Evolutionary conservation across 2,329 filamentous ascomycete species (phyloP).

Genomic region (Fusarium poae): DNA sequence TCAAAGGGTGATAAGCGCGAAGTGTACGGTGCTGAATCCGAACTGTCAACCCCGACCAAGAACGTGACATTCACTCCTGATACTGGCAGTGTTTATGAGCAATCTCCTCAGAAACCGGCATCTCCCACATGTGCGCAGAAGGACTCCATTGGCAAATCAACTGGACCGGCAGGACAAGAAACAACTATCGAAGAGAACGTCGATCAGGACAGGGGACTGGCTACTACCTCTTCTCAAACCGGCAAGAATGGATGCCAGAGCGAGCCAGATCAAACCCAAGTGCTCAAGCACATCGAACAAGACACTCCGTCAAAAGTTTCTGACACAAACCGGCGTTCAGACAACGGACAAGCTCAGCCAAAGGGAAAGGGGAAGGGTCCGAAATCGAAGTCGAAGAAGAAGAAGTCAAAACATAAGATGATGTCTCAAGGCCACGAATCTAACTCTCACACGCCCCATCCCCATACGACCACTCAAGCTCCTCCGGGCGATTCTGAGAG

Average conservation of each 20-base stretch:
- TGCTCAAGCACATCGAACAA: background rate
- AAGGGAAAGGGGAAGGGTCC: slow-evolving; percentile 37
- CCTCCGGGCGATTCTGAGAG: background rate
- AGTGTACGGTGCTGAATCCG: slow-evolving; percentile 10
- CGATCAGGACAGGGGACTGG: background rate
- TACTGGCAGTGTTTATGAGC: slow-evolving; percentile 22
- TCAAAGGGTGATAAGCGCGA: slow-evolving; percentile 14
- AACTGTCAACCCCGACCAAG: slow-evolving; percentile 28
- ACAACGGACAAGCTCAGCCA: slow-evolving; percentile 9
- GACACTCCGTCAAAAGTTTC: background rate
- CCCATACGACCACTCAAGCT: background rate
- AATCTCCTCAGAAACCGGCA: slow-evolving; percentile 7
- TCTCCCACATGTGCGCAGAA: background rate
- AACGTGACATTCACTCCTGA: slow-evolving; percentile 27
- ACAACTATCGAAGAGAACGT: background rate
- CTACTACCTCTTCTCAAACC: background rate
- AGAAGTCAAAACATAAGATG: slow-evolving; percentile 33
- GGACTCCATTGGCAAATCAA: background rate
- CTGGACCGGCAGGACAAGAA: background rate
- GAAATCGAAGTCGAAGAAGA: slow-evolving; percentile 46
- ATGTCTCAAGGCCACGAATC: slow-evolving; percentile 11
- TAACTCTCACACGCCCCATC: background rate
- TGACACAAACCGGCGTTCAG: background rate
- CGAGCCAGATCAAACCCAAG: background rate
- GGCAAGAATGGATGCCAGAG: background rate